A percentile compares a stretch with the other conserved stretches of the same genome.
These are phyloP conservation scores for Paracamarosporium sp. DNA, from an alignment of 2,329 filamentous ascomycete species.

Conservation along the genomic window DNA sequence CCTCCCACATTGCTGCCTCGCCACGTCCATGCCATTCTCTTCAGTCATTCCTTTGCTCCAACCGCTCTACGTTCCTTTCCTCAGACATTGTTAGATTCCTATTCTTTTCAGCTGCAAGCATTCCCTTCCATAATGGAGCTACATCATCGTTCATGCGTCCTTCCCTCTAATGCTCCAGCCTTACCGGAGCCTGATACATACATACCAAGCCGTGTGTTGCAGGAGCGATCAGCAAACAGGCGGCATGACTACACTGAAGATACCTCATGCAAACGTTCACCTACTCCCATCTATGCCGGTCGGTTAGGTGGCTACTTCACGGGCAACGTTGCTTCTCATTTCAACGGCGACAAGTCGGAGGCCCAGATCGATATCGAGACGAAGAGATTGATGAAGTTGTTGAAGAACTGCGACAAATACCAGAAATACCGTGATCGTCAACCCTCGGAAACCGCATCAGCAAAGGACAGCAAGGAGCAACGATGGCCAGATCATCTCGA, in stretches of 20 bases:
- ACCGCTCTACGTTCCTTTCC: conserved; percentile 50
- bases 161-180: conserved; percentile 52
- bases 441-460: conserved; percentile 25
- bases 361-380: conserved; percentile 36
- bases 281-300: conserved; percentile 33
- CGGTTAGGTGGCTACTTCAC: conserved; percentile 33
- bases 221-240: conserved; percentile 52
- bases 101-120: conserved; percentile 32
- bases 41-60: conserved; percentile 55
- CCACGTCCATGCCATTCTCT: conserved; percentile 39
- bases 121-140: conserved; percentile 43
- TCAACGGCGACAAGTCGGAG: conserved; percentile 34
- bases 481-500: conserved; percentile 58
- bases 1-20: conserved; percentile 41
- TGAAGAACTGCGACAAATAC: conserved; percentile 49
- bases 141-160: conserved; percentile 46
- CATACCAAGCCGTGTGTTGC: conserved; percentile 44
- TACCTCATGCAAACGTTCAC: conserved; percentile 36
- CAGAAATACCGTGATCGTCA: conserved; percentile 55
- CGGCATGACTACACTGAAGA: conserved; percentile 36
- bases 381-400: conserved; percentile 33
- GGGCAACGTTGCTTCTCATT: conserved; percentile 30
- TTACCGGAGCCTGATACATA: conserved; percentile 35
- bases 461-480: conserved; percentile 38
- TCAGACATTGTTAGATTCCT: conserved; percentile 52